These are phyloP conservation scores for Flaveria sonorensis DNA, from an alignment of 129 eudicot genomes.

Conservation along the genomic window DNA sequence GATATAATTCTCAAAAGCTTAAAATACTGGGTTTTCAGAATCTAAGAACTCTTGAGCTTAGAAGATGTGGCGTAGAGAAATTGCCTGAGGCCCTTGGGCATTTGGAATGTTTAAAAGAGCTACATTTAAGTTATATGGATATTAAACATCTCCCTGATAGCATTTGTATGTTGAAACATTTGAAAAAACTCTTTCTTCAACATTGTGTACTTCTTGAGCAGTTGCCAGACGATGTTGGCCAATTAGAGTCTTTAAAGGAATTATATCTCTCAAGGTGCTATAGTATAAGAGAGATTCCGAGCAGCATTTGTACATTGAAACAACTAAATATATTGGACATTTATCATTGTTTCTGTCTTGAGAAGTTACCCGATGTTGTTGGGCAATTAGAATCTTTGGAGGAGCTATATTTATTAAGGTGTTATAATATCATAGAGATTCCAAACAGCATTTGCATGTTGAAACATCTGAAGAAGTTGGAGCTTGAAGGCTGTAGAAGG, in stretches of 20 bases:
- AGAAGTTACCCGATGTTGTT: not conserved
- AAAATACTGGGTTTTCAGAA: not conserved
- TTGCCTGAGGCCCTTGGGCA: constrained; percentile 8
- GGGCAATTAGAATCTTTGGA: not conserved
- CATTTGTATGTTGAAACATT: not conserved
- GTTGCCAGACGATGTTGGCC: not conserved
- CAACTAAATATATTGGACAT: not conserved
- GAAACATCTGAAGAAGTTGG: not conserved
- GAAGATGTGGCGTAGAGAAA: not conserved
- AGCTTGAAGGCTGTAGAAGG: not conserved
- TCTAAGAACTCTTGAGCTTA: not conserved
- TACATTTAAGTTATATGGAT: not conserved
- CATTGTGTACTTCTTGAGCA: not conserved
- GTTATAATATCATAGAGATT: not conserved
- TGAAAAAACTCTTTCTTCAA: not conserved
- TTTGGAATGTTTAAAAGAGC: constrained; percentile 8
- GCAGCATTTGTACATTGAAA: not conserved
- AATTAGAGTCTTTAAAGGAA: not conserved
- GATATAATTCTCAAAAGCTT: too few species aligned
- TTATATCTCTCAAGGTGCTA: not conserved
- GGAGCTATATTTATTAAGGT: not conserved
- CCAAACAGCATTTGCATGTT: not conserved
- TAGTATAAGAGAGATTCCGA: not conserved
- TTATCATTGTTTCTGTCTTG: not conserved
- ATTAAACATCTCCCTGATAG: not conserved